Base-by-base conservation (phyloP, 1,284 basidiomycete species). In the Quambalaria eucalypti region DNA sequence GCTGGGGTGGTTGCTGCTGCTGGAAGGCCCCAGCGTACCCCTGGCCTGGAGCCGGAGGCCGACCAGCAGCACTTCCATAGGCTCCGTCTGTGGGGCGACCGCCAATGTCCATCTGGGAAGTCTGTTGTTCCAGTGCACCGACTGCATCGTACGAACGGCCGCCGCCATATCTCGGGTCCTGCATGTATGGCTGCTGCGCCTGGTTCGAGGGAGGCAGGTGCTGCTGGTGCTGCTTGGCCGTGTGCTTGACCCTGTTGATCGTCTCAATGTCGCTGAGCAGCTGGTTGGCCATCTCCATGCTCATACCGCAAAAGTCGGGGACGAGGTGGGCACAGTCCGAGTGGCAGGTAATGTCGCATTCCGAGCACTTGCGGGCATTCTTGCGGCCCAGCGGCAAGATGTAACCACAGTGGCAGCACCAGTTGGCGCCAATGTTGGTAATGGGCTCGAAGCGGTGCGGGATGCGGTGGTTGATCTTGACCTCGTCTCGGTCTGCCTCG, bases 301-400 rank as follows among this genome's bases (percentile, higher is more conserved):
- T 91, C 93, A 99, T 97, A 50, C 95, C 95, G 73, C 95, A 99
- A 78, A 99, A 97, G 78, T 98, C 93, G 56, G 95, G 95, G 29
- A 99, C 93, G 52, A 98, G 83, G 76, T 98, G 95, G 0, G 91
- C 90, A 78, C 95, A 99, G 64, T 95, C 90, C 23, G 90, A 90
- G 78, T 99, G 95, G 68, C 91, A 95, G 52, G 93, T 97, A 61
- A 97, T 85, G 71, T 87, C 85, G 78, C 95, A 99, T 76, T 98
- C 93, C 51, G 86, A 85, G 77, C 95, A 99, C 78, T 88, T 88
- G 56, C 91, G 85, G 25, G 91, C 88, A 76, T 95, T 93, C 81
- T 97, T 97, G 62, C 92, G 85, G 52, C 95, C 95, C 51, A 98
- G 83, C 50, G 95, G 91, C 38, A 98, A 84, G 83, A 99, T 96